phyloP scores from a whole-genome alignment of 768 basidiomycete species.

The Mycena leptocephala region DNA sequence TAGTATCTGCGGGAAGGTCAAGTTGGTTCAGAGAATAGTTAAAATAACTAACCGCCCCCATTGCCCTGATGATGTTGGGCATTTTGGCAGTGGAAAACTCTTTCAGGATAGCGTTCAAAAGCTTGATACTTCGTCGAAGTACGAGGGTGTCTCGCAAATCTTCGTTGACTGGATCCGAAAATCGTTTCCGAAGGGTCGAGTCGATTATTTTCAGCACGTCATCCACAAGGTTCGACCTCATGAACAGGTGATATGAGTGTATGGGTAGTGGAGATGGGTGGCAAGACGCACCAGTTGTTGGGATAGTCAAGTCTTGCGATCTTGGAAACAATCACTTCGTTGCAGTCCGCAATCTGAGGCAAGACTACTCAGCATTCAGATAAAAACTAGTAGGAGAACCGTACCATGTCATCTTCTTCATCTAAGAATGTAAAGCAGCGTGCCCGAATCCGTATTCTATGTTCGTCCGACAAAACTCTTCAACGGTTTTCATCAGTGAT shows the following conservation, averaged over 20 bases:
- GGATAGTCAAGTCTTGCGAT: slow-evolving; percentile 88
- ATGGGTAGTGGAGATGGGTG: not conserved
- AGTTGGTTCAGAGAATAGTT: slow-evolving; percentile 12
- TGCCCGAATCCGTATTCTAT: slow-evolving; percentile 75
- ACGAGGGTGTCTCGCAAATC: slow-evolving; percentile 63
- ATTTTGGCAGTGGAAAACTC: slow-evolving; percentile 83
- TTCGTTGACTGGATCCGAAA: slow-evolving; percentile 53
- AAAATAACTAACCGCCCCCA: slow-evolving; percentile 67
- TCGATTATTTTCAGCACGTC: slow-evolving; percentile 73
- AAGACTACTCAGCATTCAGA: slow-evolving; percentile 16
- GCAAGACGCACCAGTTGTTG: slow-evolving; percentile 70
- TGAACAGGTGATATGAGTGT: not conserved
- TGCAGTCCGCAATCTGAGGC: slow-evolving; percentile 82
- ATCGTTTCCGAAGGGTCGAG: slow-evolving; percentile 65
- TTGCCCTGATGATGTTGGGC: slow-evolving; percentile 75
- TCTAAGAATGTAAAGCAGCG: slow-evolving; percentile 79
- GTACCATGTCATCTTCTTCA: slow-evolving; percentile 84
- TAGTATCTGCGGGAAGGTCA: slow-evolving; percentile 61
- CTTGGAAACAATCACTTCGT: slow-evolving; percentile 82
- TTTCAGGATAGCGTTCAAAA: slow-evolving; percentile 78
- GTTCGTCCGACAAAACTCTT: slow-evolving; percentile 81
- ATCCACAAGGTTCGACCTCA: slow-evolving; percentile 74
- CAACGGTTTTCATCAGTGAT: slow-evolving; percentile 21
- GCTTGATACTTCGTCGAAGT: slow-evolving; percentile 74
- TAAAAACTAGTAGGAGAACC: slow-evolving; percentile 33